Evolutionary conservation across 2,329 filamentous ascomycete species (phyloP), one percentile per base, ranked within the genome.

Genomic region (Bipolaris zeicola): DNA sequence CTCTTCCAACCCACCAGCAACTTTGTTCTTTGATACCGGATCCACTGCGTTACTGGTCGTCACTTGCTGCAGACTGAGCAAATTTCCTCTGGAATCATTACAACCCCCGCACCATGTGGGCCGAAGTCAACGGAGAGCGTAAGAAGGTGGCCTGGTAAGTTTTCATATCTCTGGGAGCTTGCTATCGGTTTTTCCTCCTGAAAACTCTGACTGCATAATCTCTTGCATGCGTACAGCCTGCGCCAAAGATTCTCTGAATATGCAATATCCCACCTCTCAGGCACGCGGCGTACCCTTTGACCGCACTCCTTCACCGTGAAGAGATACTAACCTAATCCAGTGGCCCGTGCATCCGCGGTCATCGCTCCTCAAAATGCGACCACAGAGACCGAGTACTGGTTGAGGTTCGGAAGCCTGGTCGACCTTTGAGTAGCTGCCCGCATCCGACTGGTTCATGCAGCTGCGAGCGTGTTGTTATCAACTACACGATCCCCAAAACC

Each of bases 121-220:
- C 75, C 52, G 69, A 72, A 46, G 87, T 90, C 64, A 85, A 89
- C 69, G 88, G 87, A 60, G 81, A 86, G 74, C 89, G 89, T 77
- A 89, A 86, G 74, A 90, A 90, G 80, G 88, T 90, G 82, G 88
- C 88, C 72, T 90, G 88, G 88, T 90, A 83, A 69, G 87, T 70
- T 45, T 16, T 51, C 34, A 36, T 20, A 22, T 24, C 26, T 46
- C 20, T 24, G 48, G 16, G 20, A 31, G 28, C 42, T 18, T 34
- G 22, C 20, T 41, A 54, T 8, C 14, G 33, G 6, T n/a, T 24
- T 28, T 20, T 33, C 44, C 6, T 46, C 39, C 14, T 41, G 36
- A 26, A 4, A 26, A 41, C 20, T 42, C 14, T 8, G 20, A 34
- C n/a, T 20, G 31, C 26, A 24, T 26, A 11, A 41, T 34, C 31